phyloP scores from a whole-genome alignment of 2,329 filamentous ascomycete genomes.

The Microcyclospora pomicola region DNA sequence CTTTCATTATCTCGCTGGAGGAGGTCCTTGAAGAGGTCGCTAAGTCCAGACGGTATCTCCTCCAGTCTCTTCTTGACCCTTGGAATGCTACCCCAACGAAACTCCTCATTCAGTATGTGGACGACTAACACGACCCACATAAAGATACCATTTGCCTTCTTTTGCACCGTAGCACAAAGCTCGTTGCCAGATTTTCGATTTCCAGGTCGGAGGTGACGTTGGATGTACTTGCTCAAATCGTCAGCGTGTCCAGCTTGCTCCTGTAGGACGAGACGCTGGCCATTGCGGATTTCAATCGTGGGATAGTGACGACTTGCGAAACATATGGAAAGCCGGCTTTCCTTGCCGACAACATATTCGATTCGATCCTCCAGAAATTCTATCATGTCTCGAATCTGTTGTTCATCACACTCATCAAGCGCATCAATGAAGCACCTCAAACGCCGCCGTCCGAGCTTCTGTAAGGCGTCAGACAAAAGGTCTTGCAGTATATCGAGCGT shows the following conservation, averaged over 20 bases:
- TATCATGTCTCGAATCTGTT: conserved; percentile 26
- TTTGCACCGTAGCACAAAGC: conserved; percentile 16
- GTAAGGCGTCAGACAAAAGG: conserved; percentile 16
- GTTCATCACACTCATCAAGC: conserved; percentile 32
- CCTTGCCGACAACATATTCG: conserved; percentile 1
- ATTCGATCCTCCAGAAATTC: conserved; percentile 23
- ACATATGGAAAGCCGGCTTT: conserved; percentile 19
- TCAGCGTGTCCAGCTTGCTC: conserved; percentile 20
- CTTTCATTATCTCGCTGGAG: conserved; percentile 34
- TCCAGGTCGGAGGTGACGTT: conserved; percentile 15
- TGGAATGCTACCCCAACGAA: conserved; percentile 17
- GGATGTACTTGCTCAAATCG: conserved; percentile 25
- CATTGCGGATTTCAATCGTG: conserved; percentile 22
- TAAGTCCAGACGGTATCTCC: conserved; percentile 29
- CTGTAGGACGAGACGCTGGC: conserved; percentile 23
- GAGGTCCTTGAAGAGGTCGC: conserved; percentile 39
- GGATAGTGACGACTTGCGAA: conserved; percentile 35
- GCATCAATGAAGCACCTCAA: conserved; percentile 32
- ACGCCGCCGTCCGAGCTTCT: conserved; percentile 11
- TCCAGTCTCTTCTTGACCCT: conserved; percentile 21
- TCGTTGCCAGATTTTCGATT: not conserved
- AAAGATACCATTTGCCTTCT: conserved; percentile 31
- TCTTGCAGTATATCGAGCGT: conserved; percentile 16
- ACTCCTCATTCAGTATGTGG: conserved; percentile 32
- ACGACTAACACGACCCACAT: conserved; percentile 35